Percentiles rank a stretch among this genome's conserved stretches.
phyloP scores from a whole-genome alignment of 2,329 filamentous ascomycete species.

The Arthroderma sp. region DNA sequence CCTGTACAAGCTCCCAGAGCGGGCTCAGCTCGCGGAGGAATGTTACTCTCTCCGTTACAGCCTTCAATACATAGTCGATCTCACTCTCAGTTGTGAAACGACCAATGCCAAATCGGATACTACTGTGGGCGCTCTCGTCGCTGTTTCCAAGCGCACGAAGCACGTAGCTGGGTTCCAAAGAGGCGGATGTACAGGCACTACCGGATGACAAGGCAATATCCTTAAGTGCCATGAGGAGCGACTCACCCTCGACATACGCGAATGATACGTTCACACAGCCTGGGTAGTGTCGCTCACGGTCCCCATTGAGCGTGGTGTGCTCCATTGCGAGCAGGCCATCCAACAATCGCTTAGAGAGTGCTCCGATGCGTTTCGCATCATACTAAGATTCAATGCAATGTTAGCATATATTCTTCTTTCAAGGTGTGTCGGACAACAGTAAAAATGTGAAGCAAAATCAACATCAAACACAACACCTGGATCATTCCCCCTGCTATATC shows the following conservation, averaged over 20 bases:
- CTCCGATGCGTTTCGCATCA: conserved; percentile 71
- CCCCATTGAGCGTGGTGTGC: conserved; percentile 84
- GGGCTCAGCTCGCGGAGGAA: conserved; percentile 93
- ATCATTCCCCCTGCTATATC: conserved; percentile 57
- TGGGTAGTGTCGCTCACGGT: conserved; percentile 71
- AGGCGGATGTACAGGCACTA: conserved; percentile 93
- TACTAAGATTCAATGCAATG: conserved; percentile 47
- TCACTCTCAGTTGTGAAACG: conserved; percentile 90
- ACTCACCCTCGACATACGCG: conserved; percentile 95
- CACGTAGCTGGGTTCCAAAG: conserved; percentile 91
- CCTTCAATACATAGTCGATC: conserved; percentile 95
- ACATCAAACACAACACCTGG: conserved; percentile 16
- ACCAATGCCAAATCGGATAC: conserved; percentile 93
- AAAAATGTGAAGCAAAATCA: not conserved
- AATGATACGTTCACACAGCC: conserved; percentile 98
- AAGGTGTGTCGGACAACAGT: no score
- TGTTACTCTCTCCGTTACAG: conserved; percentile 75
- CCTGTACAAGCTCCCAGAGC: conserved; percentile 94
- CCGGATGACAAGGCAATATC: conserved; percentile 95
- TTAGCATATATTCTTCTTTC: not conserved
- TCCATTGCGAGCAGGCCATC: conserved; percentile 77
- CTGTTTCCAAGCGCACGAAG: conserved; percentile 87
- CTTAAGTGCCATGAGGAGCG: conserved; percentile 93
- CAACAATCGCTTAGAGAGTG: conserved; percentile 69
- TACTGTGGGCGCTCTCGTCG: conserved; percentile 94